Base-by-base conservation (phyloP, 352 stramenopile genomes). In the Pythium pectinolyticum region DNA sequence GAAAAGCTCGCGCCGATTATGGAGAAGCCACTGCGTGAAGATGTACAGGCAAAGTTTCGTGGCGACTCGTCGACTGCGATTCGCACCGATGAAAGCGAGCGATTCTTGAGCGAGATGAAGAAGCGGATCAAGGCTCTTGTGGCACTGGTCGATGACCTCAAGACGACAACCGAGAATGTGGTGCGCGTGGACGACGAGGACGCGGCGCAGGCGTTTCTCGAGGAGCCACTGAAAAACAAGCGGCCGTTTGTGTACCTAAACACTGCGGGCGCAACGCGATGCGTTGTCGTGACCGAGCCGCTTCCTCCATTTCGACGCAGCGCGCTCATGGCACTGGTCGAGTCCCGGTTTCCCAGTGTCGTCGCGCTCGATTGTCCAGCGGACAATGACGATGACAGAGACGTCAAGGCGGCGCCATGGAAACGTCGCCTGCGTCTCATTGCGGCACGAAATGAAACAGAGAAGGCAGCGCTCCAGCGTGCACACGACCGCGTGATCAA, bases 261-360 rank as follows among this genome's bases (percentile, higher is more conserved):
- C 22, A 24, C 67, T 35, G 39, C 64, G 1, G 67, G 79, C 30
- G 57, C 46, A 14, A 51, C 55, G 2, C 70, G 73, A 20, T 69
- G 73, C 24, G 69, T 67, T 5, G 77, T 88, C 39, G 69, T 90
- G 45, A 92, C 74, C 20, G 78, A 86, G 35, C 76, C 79, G 19
- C 64, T 86, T 19, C 74, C 81, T 5, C 83, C 83, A 0, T 91
- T 93, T 49, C 84, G 77, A 32, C 78, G 82, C 8, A 72, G 80
- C 45, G 77, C 82, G 6, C 43, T 91, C 17, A 71, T 89, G 47
- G 59, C 80, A 37, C 68, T 89, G 48, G 54, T 88, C 14, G 53
- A 74, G 34, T 76, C 76, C 32, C 50, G 73, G 43, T 71, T 88
- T 15, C 75, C 83, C 22, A 48, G 64, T 37, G 62, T 75, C 9